A percentile compares a stretch with the other conserved stretches of the same genome.
These are phyloP conservation scores for Ambrosia trifida DNA, from an alignment of 129 eudicot genomes.

Conservation along the genomic window DNA sequence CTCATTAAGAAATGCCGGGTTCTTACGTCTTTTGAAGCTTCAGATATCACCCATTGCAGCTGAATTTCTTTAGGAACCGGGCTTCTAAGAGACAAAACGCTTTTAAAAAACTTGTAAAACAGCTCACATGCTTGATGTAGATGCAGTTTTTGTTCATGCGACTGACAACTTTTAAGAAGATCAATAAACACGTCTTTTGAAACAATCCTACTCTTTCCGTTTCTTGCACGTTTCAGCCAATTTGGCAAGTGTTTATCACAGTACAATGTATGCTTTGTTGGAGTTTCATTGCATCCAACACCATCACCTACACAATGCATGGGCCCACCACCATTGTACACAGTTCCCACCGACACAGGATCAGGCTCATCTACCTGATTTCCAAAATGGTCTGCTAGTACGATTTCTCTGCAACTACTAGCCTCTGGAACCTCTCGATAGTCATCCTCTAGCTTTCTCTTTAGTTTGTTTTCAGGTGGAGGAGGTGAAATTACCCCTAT, in stretches of 20 bases:
- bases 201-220: conserved; percentile 87
- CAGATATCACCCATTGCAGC: conserved; percentile 89
- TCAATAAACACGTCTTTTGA: conserved; percentile 93
- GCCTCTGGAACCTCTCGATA: conserved; percentile 21
- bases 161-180: conserved; percentile 66
- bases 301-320: conserved; percentile 64
- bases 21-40: conserved; percentile 76
- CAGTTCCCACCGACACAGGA: conserved; percentile 24
- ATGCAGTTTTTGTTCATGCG: conserved; percentile 66
- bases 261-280: conserved; percentile 68
- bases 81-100: conserved; percentile 69
- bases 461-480: conserved; percentile 52
- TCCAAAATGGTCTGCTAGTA: conserved; percentile 39
- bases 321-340: conserved; percentile 32
- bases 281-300: conserved; percentile 59
- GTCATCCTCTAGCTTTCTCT: conserved; percentile 60
- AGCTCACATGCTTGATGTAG: conserved; percentile 97
- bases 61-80: conserved; percentile 93
- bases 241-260: conserved; percentile 92
- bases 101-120: conserved; percentile 81
- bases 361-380: conserved; percentile 22
- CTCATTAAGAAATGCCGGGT: conserved; percentile 58
- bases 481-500: conserved; percentile 24
- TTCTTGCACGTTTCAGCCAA: conserved; percentile 99
- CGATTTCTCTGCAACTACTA: conserved; percentile 52